These are phyloP conservation scores for Claviceps purpurea DNA, from an alignment of 2,329 filamentous ascomycete genomes.

Conservation along the genomic window DNA sequence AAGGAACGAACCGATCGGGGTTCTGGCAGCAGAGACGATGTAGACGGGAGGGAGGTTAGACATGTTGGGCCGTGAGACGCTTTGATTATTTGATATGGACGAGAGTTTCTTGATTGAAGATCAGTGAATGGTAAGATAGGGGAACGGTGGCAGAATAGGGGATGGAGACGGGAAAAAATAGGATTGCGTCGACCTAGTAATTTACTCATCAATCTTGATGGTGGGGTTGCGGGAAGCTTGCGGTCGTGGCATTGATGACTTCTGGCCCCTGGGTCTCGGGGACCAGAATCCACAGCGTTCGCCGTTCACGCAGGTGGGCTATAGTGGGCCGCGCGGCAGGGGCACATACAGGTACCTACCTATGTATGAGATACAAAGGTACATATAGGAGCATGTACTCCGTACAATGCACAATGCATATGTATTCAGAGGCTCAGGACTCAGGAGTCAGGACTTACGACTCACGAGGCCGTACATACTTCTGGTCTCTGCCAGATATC, in stretches of 20 bases:
- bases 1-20: slow-evolving; percentile 86
- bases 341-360: too few relatives aligned
- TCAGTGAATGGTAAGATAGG: neutral
- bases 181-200: neutral
- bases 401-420: too few relatives aligned
- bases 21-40: slow-evolving; percentile 84
- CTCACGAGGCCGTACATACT: too few relatives aligned
- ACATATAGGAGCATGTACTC: too few relatives aligned
- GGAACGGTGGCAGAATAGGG: neutral
- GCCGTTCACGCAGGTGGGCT: too few relatives aligned
- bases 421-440: too few relatives aligned
- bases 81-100: neutral
- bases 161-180: neutral
- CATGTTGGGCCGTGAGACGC: neutral
- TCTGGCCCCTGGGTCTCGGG: neutral
- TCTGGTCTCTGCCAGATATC: too few relatives aligned
- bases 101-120: neutral
- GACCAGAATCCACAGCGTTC: neutral
- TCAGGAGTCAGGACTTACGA: too few relatives aligned
- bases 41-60: slow-evolving; percentile 65
- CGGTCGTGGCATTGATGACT: neutral
- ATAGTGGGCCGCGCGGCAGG: too few relatives aligned
- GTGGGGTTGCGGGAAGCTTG: neutral
- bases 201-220: neutral
- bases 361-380: too few relatives aligned